These are phyloP conservation scores for Fennellomyces sp. DNA, from an alignment of 371 early-diverging fungal genomes.

Conservation along the genomic window DNA sequence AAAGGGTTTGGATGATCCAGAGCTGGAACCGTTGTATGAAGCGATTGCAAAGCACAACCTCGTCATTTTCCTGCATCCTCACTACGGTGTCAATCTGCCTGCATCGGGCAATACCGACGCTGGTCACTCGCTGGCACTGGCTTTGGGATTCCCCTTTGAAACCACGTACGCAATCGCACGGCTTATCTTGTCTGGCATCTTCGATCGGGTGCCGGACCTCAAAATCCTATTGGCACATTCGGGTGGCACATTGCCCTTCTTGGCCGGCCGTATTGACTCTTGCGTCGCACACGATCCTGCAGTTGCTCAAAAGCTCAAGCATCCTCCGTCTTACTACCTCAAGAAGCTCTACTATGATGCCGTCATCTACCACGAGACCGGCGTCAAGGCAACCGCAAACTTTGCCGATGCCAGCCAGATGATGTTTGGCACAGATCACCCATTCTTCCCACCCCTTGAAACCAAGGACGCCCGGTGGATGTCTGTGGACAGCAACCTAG, in stretches of 20 bases:
- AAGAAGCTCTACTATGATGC: conserved; percentile 26
- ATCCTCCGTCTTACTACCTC: conserved; percentile 25
- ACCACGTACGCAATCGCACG: conserved; percentile 39
- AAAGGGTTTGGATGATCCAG: conserved; percentile 45
- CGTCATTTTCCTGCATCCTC: conserved; percentile 43
- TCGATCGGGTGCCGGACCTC: conserved; percentile 38
- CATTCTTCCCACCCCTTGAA: conserved; percentile 24
- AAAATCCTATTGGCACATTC: conserved; percentile 40
- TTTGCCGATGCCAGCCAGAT: conserved; percentile 17
- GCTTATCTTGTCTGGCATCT: conserved; percentile 37
- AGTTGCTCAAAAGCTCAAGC: conserved; percentile 14
- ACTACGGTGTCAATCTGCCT: conserved; percentile 37
- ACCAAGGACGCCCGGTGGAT: conserved; percentile 16
- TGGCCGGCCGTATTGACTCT: conserved; percentile 45
- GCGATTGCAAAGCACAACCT: conserved; percentile 24
- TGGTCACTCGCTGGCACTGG: conserved; percentile 47
- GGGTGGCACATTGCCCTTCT: conserved; percentile 43
- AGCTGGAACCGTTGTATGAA: conserved; percentile 31
- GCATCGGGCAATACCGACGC: conserved; percentile 10
- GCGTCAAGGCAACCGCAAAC: conserved; percentile 22
- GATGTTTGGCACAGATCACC: conserved; percentile 26
- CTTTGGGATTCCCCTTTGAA: conserved; percentile 46
- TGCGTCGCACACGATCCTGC: conserved; percentile 36
- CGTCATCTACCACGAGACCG: conserved; percentile 21
- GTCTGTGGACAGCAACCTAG: conserved; percentile 20